Base-by-base conservation (phyloP, 345 rosid genomes). In the Murraya koenigii region DNA sequence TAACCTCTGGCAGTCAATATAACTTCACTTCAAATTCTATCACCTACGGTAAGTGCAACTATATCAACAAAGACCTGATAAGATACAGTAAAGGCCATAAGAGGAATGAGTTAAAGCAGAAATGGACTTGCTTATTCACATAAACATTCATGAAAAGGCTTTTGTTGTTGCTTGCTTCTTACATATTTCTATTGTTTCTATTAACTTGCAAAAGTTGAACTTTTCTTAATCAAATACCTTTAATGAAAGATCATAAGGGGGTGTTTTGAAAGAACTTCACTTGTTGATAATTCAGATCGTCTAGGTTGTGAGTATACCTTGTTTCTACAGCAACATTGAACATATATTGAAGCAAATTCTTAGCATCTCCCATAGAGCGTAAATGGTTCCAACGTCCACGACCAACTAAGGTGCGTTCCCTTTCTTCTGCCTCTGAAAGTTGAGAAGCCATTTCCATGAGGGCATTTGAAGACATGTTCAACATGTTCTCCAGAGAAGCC, bases 381-480 rank as follows among this genome's bases (percentile, higher is more conserved):
- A 91, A 66, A 68, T 85, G 88, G 60, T 88, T 91, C 97, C 95
- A 93, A 55, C 92, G 86, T 56, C 91, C 87, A 78, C 90, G 91
- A 60, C 85, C 88, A 68, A 85, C 79, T 69, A 88, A 78, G 25
- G 83, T 86, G 67, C 89, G 90, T 75, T 91, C 97, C 72, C 85
- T 86, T 80, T 91, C 94, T 84, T 91, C 92, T 86, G 93, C 94
- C 83, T 90, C 97, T 35, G 90, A 91, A 83, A 93, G 90, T 81
- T 93, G 95, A 66, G 97, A 91, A 80, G 90, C 90, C 97, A 93
- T 93, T 62, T 86, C 84, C 60, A 72, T 86, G 72, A 93, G 93
- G 38, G 90, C 87, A 82, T 85, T 85, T 71, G 95, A 87, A 63
- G 97, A 87, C 88, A 91, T 84, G 82, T 83, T 88, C 79, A 90